Percentiles rank a stretch among this genome's conserved stretches.
phyloP scores from a whole-genome alignment of 345 rosid species.

The Murraya koenigii region DNA sequence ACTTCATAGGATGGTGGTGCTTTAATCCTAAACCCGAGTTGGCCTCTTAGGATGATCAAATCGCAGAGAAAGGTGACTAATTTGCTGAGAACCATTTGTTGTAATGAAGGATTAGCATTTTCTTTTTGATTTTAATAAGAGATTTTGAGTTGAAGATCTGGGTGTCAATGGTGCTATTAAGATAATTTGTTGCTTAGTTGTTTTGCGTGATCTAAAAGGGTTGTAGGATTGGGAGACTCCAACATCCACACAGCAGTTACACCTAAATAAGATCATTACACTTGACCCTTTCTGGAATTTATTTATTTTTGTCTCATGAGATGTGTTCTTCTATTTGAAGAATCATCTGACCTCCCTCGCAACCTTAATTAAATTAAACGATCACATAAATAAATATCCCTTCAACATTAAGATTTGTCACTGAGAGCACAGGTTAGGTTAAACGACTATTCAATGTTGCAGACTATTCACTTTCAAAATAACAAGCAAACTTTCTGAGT shows the following conservation, averaged over 20 bases:
- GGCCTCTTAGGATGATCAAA: slow-evolving; percentile 19
- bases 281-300: slow-evolving; percentile 25
- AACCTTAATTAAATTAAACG: background rate
- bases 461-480: background rate
- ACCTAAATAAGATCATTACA: slow-evolving; percentile 52
- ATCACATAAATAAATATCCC: background rate
- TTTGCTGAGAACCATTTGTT: slow-evolving; percentile 33
- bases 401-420: background rate
- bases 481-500: background rate
- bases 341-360: background rate
- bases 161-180: slow-evolving; percentile 1
- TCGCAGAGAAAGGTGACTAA: slow-evolving; percentile 27
- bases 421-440: background rate
- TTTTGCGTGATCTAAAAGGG: slow-evolving; percentile 41
- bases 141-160: slow-evolving; percentile 10
- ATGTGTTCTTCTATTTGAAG: background rate
- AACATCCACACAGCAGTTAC: slow-evolving; percentile 37
- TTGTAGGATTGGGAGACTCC: slow-evolving; percentile 29
- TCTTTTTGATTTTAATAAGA: slow-evolving; percentile 16
- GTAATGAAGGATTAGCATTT: slow-evolving; percentile 11
- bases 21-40: slow-evolving; percentile 14
- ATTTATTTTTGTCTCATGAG: background rate
- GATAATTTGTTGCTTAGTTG: slow-evolving; percentile 13
- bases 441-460: background rate
- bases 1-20: background rate